Conservation (phyloP, 225 moss, liverwort and hornwort genomes). For the Straminergon stramineum region DNA sequence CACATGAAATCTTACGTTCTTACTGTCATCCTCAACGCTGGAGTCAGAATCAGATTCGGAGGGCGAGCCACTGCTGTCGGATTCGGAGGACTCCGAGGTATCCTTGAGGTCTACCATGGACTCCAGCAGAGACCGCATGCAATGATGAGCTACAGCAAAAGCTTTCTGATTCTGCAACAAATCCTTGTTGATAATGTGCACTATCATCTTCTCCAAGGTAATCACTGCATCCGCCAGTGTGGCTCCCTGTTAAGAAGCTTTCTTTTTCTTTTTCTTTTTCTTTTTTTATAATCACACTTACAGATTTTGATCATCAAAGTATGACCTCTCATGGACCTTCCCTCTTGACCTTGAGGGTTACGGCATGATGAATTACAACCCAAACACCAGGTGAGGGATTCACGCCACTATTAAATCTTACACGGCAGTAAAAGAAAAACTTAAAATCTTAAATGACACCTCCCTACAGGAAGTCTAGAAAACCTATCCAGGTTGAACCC, state of each 20-base stretch:
- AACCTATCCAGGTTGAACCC: background rate
- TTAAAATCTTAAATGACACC: background rate
- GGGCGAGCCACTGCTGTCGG: background rate
- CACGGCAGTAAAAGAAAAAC: background rate
- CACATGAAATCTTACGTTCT: constrained; percentile 13
- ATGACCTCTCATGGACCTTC: background rate
- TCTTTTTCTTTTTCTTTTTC: background rate
- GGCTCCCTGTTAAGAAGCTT: background rate
- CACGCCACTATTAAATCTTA: background rate
- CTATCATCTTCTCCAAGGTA: constrained; percentile 47
- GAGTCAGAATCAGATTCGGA: background rate
- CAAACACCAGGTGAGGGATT: background rate
- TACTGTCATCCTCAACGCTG: constrained; percentile 40
- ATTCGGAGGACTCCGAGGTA: constrained; percentile 45
- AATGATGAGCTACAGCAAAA: constrained; percentile 51
- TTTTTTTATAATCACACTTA: background rate
- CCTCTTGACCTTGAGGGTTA: background rate
- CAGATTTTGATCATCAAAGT: background rate
- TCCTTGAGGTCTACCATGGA: constrained; percentile 78
- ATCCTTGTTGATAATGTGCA: constrained; percentile 41
- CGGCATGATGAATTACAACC: background rate
- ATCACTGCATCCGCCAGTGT: constrained; percentile 41
- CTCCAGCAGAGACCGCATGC: constrained; percentile 63
- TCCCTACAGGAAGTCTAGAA: background rate
- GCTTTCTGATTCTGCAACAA: constrained; percentile 44